phyloP scores from a whole-genome alignment of 1,139 yeast species.

The Nakaseomyces uthaithaninus region DNA sequence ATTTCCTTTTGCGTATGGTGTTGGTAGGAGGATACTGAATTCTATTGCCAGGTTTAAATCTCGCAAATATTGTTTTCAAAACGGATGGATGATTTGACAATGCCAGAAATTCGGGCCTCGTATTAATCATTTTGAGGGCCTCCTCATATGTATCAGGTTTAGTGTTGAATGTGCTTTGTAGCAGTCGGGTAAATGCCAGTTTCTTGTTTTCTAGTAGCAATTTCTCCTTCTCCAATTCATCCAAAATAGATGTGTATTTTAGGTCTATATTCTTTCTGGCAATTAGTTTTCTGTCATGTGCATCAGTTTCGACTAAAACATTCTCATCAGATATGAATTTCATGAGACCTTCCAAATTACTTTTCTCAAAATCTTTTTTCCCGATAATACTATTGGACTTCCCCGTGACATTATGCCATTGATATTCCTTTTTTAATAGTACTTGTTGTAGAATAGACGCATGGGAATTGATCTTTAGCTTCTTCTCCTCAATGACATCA shows the following conservation, averaged over 20 bases:
- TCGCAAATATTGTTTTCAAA: constrained; percentile 16
- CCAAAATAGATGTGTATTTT: constrained; percentile 27
- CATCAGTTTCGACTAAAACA: constrained; percentile 23
- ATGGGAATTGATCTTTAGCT: constrained; percentile 47
- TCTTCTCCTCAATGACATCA: constrained; percentile 63
- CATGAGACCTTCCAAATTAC: background rate
- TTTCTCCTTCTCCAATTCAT: constrained; percentile 32
- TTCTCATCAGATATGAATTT: constrained; percentile 16
- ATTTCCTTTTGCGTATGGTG: background rate
- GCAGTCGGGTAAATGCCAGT: constrained; percentile 34
- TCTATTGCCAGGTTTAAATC: constrained; percentile 14
- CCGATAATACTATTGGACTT: background rate
- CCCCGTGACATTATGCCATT: constrained; percentile 15
- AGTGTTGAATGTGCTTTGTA: constrained; percentile 33
- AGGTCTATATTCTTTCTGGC: constrained; percentile 28
- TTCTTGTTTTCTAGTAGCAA: constrained; percentile 33
- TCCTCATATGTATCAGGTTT: constrained; percentile 35
- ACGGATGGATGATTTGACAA: constrained; percentile 33
- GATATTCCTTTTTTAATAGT: constrained; percentile 34
- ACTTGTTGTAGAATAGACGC: constrained; percentile 52
- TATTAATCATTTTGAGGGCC: constrained; percentile 29
- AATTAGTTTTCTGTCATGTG: constrained; percentile 28
- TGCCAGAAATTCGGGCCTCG: constrained; percentile 33
- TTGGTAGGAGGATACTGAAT: background rate
- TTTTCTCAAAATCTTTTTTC: constrained; percentile 9